Base-by-base conservation (phyloP, 441 rosid genomes). In the Pelargonium exstipulatum region DNA sequence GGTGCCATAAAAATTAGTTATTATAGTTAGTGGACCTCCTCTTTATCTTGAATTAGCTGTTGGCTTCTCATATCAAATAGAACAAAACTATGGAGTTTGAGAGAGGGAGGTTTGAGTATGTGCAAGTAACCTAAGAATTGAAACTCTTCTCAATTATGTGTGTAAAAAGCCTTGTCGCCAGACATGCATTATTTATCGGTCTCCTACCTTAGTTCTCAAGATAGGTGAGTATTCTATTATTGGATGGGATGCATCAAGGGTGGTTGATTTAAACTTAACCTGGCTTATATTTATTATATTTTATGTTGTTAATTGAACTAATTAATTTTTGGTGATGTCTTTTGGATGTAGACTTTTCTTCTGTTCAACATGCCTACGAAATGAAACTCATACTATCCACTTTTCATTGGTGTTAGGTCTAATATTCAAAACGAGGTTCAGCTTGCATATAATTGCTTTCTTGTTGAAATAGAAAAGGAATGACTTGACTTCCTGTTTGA, bases 381-480 rank as follows among this genome's bases (percentile, higher is more conserved):
- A 9, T 13, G 32, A 48, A 42, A 37, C 60, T 43, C 24, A 51
- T 48, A 9, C n/a, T 69, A 32, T 64, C 73, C 61, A 1, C 62
- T 18, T 55, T 51, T 55, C 20, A 7, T 18, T 18, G 62, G 62
- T 55, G 8, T 24, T 55, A 18, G 26, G 24, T 58, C 63, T 53
- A 57, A 32, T 43, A 71, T 63, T 58, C 69, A 57, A 75, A 65
- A 62, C 51, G 62, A 17, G 24, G 32, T 4, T 2, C 32, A 26
- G 32, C 32, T 26, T 26, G 6, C 77, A 10, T 45, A 58, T 16
- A 32, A 40, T 61, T 61, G 68, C 64, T 70, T 53, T 37, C 66
- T 20, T 67, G 71, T 66, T 70, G 64, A 48, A 62, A 12, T 75
- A 64, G 66, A 65, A 72, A 79, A 67, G 74, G 64, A 63, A 73